These are phyloP conservation scores for Allium cepa DNA, from an alignment of 106 monocot genomes.

Conservation along the genomic window DNA sequence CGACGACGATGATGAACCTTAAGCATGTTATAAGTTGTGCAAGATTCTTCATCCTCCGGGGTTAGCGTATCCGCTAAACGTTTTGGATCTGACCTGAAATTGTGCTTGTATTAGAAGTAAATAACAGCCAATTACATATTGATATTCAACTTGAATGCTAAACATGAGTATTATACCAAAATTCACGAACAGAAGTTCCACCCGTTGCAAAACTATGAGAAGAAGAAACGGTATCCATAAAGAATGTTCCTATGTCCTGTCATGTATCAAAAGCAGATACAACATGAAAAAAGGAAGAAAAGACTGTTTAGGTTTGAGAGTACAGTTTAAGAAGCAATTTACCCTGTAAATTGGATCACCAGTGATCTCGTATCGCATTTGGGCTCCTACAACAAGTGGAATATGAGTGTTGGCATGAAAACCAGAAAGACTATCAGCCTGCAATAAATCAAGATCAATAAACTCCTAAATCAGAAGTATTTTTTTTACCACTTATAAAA, in stretches of 20 bases:
- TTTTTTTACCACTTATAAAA: too few relatives aligned
- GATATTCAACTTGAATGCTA: neutral
- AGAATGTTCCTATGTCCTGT: slow-evolving; percentile 74
- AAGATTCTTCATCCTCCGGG: slow-evolving; percentile 88
- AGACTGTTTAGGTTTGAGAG: neutral
- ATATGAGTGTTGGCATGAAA: slow-evolving; percentile 99
- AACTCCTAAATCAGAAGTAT: neutral
- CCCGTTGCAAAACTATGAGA: slow-evolving; percentile 94
- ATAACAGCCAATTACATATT: neutral
- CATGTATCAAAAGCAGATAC: neutral
- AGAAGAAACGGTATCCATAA: slow-evolving; percentile 89
- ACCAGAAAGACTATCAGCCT: slow-evolving; percentile 80
- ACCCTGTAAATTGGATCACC: slow-evolving; percentile 96
- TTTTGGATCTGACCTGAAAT: slow-evolving; percentile 74
- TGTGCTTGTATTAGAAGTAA: neutral
- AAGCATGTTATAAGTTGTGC: slow-evolving; percentile 96
- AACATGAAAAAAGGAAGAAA: neutral
- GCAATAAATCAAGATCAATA: slow-evolving; percentile 16
- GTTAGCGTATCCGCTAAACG: slow-evolving; percentile 63
- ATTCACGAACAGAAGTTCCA: slow-evolving; percentile 87
- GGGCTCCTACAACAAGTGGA: slow-evolving; percentile 81
- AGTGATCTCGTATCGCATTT: slow-evolving; percentile 82
- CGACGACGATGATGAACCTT: slow-evolving; percentile 36
- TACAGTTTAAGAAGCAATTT: slow-evolving; percentile 7
- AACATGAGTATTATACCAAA: slow-evolving; percentile 42